Evolutionary conservation across 805 yeast species (phyloP).

Genomic region (Jamesozyma gamospora): DNA sequence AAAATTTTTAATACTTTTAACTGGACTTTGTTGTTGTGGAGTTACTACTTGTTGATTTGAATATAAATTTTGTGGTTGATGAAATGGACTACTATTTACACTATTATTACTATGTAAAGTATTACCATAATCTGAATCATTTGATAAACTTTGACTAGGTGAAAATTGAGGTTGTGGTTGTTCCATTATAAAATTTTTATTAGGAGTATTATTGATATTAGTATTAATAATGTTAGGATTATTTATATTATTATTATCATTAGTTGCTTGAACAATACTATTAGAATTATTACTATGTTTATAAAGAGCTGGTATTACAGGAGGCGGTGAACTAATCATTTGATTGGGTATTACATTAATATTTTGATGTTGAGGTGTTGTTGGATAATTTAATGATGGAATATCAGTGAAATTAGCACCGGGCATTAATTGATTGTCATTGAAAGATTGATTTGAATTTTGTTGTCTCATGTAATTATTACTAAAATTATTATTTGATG

Average conservation of each 20-base stretch:
- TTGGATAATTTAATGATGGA: constrained; percentile 23
- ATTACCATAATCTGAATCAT: constrained; percentile 19
- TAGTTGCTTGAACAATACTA: constrained; percentile 13
- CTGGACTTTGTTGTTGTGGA: constrained; percentile 14
- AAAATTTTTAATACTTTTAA: constrained; percentile 15
- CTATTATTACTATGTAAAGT: constrained; percentile 7
- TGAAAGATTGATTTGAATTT: constrained; percentile 33
- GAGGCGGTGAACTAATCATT: constrained; percentile 19
- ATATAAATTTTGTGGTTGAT: constrained; percentile 18
- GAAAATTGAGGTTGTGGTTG: constrained; percentile 14
- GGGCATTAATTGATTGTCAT: constrained; percentile 12
- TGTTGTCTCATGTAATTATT: constrained; percentile 30
- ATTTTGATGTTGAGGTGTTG: constrained; percentile 22
- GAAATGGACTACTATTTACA: constrained; percentile 19
- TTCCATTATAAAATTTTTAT: not conserved
- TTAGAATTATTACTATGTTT: constrained; percentile 25
- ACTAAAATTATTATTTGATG: constrained; percentile 31
- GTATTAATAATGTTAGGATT: constrained; percentile 2
- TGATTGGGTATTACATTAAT: constrained; percentile 10
- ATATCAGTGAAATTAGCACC: constrained; percentile 24
- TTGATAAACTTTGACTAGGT: constrained; percentile 24
- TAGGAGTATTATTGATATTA: constrained; percentile 5
- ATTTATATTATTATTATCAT: constrained; percentile 1
- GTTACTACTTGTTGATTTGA: constrained; percentile 6
- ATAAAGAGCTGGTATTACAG: constrained; percentile 17